Conservation (phyloP, 75 land plant species). For the Isoetes taiwanensis region DNA sequence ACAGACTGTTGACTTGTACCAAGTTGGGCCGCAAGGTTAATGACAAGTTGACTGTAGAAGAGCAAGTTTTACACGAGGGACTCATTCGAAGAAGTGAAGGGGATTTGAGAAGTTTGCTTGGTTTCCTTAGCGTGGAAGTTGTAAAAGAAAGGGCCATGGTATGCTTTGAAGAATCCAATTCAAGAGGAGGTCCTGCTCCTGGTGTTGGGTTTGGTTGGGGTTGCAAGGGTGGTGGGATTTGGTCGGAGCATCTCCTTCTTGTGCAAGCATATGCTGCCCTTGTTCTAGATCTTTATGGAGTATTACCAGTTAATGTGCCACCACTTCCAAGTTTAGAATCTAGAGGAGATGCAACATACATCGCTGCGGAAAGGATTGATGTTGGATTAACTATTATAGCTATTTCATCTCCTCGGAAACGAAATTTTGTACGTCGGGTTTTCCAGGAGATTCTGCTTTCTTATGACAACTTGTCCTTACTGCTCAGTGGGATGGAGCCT, state of each 20-base stretch:
- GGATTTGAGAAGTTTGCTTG: conserved; percentile 27
- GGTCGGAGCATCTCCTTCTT: conserved; percentile 47
- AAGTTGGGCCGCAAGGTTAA: not conserved
- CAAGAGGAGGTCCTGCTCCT: conserved; percentile 95
- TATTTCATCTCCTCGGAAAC: not conserved
- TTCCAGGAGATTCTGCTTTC: not conserved
- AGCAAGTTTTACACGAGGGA: conserved; percentile 35
- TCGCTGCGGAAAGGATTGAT: too few relatives aligned
- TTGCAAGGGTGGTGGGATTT: conserved; percentile 63
- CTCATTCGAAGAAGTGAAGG: conserved; percentile 20
- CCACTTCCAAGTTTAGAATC: too few relatives aligned
- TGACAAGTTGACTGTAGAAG: conserved; percentile 12
- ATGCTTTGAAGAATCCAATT: conserved; percentile 39
- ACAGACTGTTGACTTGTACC: not conserved
- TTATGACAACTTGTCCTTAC: too few relatives aligned
- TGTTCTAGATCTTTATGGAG: conserved; percentile 26
- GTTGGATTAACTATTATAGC: too few relatives aligned
- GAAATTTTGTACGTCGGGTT: not conserved
- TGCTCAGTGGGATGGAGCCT: not conserved
- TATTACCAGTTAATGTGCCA: conserved; percentile 12
- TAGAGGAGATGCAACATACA: too few relatives aligned
- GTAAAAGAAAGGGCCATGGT: conserved; percentile 17
- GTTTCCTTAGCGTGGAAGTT: conserved; percentile 19
- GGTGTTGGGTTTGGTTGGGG: conserved; percentile 96
- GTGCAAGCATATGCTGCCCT: conserved; percentile 46